Evolutionary conservation across 2,329 filamentous ascomycete species (phyloP).

Genomic region (Pyrenophora teres): DNA sequence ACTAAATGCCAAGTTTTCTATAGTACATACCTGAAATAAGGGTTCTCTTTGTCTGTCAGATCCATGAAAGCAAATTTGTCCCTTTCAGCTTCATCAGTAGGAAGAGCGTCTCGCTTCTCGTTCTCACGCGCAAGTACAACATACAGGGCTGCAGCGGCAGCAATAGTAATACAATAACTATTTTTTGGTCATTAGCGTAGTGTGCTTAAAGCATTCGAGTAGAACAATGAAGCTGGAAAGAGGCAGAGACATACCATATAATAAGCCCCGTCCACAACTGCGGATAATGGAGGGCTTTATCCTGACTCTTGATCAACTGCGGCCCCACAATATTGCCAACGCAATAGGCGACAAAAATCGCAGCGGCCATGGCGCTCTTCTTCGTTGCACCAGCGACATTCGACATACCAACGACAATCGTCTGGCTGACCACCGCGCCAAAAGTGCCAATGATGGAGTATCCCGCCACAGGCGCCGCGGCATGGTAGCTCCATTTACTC

Average conservation of each 20-base stretch:
- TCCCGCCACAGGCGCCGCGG: slow-evolving; percentile 68
- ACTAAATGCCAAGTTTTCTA: slow-evolving; percentile 3
- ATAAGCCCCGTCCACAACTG: slow-evolving; percentile 73
- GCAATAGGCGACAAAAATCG: slow-evolving; percentile 76
- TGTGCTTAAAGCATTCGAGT: no score
- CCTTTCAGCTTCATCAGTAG: slow-evolving; percentile 64
- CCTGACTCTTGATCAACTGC: slow-evolving; percentile 70
- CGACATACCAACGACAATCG: slow-evolving; percentile 62
- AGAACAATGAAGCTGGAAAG: no score
- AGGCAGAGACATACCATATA: slow-evolving; percentile 52
- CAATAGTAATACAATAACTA: slow-evolving; percentile 68
- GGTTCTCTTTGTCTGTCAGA: slow-evolving; percentile 63
- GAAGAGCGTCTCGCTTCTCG: slow-evolving; percentile 56
- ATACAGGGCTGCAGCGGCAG: slow-evolving; percentile 61
- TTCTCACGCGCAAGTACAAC: slow-evolving; percentile 57
- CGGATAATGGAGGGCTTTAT: slow-evolving; percentile 69
- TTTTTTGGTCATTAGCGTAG: neutral
- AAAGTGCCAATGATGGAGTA: slow-evolving; percentile 77
- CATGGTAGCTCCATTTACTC: slow-evolving; percentile 64
- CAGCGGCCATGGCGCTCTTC: slow-evolving; percentile 75
- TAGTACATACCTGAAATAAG: slow-evolving; percentile 60
- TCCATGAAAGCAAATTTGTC: slow-evolving; percentile 53
- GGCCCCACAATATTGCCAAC: slow-evolving; percentile 78
- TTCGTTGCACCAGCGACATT: slow-evolving; percentile 79
- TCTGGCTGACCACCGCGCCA: slow-evolving; percentile 69